Evolutionary conservation across 2,329 filamentous ascomycete genomes (phyloP).

Genomic region (Curvularia sp.): DNA sequence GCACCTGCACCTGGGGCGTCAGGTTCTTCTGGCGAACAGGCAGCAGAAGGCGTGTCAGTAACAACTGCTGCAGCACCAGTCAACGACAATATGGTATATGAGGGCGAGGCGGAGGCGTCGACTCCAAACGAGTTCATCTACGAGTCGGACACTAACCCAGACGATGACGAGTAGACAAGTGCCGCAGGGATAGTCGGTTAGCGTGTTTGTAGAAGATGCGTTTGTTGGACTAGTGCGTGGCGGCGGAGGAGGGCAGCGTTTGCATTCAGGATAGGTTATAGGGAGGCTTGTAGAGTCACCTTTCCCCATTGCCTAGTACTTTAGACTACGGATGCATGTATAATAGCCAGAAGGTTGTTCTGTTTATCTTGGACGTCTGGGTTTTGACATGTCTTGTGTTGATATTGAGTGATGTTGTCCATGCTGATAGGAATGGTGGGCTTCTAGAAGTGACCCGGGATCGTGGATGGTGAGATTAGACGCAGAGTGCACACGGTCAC

Average conservation of each 20-base stretch:
- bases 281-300: constrained; percentile 37
- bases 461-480: neutral
- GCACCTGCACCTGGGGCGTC: constrained; percentile 55
- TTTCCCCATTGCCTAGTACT: constrained; percentile 34
- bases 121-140: constrained; percentile 80
- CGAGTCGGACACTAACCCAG: constrained; percentile 69
- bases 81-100: constrained; percentile 79
- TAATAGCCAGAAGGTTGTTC: constrained; percentile 30
- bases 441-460: constrained; percentile 4
- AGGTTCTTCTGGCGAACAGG: constrained; percentile 45
- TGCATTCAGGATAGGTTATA: constrained; percentile 32
- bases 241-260: constrained; percentile 20
- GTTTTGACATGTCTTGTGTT: constrained; percentile 6
- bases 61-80: constrained; percentile 70
- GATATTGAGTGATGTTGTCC: neutral
- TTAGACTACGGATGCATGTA: constrained; percentile 38
- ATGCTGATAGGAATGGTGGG: neutral
- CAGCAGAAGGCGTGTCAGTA: constrained; percentile 63
- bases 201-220: constrained; percentile 40
- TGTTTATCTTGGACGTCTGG: constrained; percentile 20
- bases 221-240: constrained; percentile 19
- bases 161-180: constrained; percentile 46
- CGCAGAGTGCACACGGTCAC: constrained; percentile 3
- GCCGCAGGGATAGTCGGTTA: constrained; percentile 9
- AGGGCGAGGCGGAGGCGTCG: constrained; percentile 78